These are phyloP conservation scores for Luvunga scandens DNA, from an alignment of 345 rosid genomes.

Conservation along the genomic window DNA sequence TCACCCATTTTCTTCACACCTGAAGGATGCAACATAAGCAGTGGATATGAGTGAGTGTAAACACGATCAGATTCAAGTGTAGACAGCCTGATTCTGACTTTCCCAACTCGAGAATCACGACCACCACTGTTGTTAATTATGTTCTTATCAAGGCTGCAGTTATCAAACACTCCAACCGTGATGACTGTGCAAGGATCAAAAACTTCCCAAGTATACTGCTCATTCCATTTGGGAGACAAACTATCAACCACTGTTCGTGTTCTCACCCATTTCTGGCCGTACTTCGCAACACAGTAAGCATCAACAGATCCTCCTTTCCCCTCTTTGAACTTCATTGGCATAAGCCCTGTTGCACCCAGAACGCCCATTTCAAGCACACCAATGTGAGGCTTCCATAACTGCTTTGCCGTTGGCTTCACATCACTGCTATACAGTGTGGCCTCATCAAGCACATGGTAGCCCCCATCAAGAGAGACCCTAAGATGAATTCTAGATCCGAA, in stretches of 20 bases:
- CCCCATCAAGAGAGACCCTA: conserved; percentile 60
- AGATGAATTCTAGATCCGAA: conserved; percentile 65
- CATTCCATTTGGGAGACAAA: conserved; percentile 69
- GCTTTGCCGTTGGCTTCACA: conserved; percentile 55
- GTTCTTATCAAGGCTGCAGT: conserved; percentile 37
- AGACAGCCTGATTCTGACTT: conserved; percentile 64
- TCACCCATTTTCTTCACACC: conserved; percentile 79
- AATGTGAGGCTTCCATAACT: conserved; percentile 63
- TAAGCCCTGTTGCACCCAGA: conserved; percentile 56
- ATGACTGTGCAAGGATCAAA: conserved; percentile 69
- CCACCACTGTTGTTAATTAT: conserved; percentile 19
- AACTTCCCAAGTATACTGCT: conserved; percentile 77
- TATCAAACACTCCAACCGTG: conserved; percentile 68
- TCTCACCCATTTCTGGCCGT: conserved; percentile 77
- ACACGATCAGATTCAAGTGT: conserved; percentile 59
- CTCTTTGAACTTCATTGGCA: conserved; percentile 58
- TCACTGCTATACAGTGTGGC: conserved; percentile 61
- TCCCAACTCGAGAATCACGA: conserved; percentile 59
- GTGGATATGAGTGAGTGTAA: conserved; percentile 73
- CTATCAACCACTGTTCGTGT: conserved; percentile 64
- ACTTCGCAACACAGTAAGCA: conserved; percentile 73
- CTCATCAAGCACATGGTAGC: conserved; percentile 72
- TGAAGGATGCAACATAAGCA: conserved; percentile 50
- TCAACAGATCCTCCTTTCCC: conserved; percentile 56
- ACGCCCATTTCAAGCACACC: conserved; percentile 81